Base-by-base conservation (phyloP, 2,329 filamentous ascomycete genomes). In the Aspergillus latus region DNA sequence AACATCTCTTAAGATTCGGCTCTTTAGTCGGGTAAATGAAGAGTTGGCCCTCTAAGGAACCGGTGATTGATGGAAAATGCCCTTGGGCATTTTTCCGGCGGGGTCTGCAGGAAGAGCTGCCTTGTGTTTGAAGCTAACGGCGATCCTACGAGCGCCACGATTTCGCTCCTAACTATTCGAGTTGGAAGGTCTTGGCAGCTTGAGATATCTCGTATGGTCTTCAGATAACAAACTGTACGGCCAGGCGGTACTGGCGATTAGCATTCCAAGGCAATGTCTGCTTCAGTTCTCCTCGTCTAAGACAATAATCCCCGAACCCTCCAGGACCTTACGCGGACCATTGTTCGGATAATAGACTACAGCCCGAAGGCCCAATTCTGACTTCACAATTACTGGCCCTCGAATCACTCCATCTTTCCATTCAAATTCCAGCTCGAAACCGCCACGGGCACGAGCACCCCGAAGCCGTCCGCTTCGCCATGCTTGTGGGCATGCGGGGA, bases 401-500 rank as follows among this genome's bases (percentile, higher is more conserved):
- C 60, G 39, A 26, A 66, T 46, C 61, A 62, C 56, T 11, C 65
- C 64, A 44, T 72, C 61, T 47, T 68, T 59, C 71, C 74, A 78
- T 37, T 60, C 57, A 51, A 77, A 76, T n/a, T 68, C 67, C 44
- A 77, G 46, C 39, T 69, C 63, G 57, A 73, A 74, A 1, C 71
- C 72, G 60, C 74, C 66, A 16, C 73, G 66, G 10, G 71, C 72
- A 29, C 69, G 64, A 15, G 75, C 66, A 8, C 72, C 71, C 5
- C 63, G 66, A 45, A 78, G 58, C 26, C 60, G 61, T 7, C 75
- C 75, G 32, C 48, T 57, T 29, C 49, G 54, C 75, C 76, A 78
- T 32, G 59, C 62, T 9, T 46, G 58, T 2, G 74, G 75, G 59
- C 70, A 74, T 5, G 74, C 72, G 45, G 76, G 76, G n/a, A 77